A percentile compares a stretch with the other conserved stretches of the same genome.
Evolutionary conservation across 225 moss, liverwort and hornwort genomes (phyloP).

Genomic region (Lunularia cruciata): DNA sequence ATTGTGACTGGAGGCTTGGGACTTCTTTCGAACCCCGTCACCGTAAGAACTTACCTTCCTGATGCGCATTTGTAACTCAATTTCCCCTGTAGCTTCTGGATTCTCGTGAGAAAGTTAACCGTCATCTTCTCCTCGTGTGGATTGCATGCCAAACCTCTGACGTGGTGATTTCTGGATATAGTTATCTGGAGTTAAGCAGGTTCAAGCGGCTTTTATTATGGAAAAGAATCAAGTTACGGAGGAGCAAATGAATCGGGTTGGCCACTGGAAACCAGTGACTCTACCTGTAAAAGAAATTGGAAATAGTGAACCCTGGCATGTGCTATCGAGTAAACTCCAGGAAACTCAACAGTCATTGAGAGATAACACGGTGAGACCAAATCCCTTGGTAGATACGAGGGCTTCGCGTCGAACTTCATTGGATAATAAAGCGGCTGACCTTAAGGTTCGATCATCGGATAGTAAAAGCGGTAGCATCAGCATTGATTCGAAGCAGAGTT

Average conservation of each 20-base stretch:
- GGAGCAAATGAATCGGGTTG: conserved; percentile 4
- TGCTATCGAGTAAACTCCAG: background rate
- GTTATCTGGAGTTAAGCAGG: conserved; percentile 22
- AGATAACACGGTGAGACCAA: conserved; percentile 16
- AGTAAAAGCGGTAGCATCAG: too few relatives aligned
- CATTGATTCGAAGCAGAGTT: too few relatives aligned
- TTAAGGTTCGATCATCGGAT: background rate
- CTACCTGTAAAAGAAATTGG: background rate
- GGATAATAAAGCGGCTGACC: background rate
- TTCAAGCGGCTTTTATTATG: conserved; percentile 11
- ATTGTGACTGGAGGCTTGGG: conserved; percentile 35
- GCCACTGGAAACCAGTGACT: conserved; percentile 22
- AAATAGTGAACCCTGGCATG: conserved; percentile 1
- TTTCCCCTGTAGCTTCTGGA: too few relatives aligned
- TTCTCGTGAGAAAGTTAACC: too few relatives aligned
- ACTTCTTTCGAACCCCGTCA: conserved; percentile 14
- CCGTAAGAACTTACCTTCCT: conserved; percentile 20
- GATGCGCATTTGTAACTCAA: too few relatives aligned
- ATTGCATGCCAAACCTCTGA: too few relatives aligned
- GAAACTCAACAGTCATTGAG: conserved; percentile 8
- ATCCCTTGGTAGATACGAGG: background rate
- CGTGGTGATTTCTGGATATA: too few relatives aligned
- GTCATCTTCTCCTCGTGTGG: too few relatives aligned
- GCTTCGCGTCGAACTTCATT: background rate
- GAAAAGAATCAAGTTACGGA: conserved; percentile 13